Conservation (phyloP, 805 yeast genomes). For the Pichia membranifaciens region DNA sequence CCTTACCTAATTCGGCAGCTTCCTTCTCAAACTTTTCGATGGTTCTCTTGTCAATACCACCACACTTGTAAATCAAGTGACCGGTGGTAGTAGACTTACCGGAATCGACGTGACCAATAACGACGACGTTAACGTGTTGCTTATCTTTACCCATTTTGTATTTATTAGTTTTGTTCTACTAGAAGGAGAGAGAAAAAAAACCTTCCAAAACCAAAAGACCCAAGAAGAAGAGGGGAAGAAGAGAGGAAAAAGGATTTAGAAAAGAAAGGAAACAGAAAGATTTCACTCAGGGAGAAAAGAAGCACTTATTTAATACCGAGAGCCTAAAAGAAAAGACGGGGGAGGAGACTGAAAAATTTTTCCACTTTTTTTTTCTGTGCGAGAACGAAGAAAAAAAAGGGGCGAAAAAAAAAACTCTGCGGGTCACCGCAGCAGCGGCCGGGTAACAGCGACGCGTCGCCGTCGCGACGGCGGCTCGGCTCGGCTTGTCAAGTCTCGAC, state of each 20-base stretch:
- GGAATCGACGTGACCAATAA: constrained; percentile 99
- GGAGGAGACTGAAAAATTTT: background rate
- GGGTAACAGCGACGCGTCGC: constrained; percentile 1
- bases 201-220: too few relatives aligned
- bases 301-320: background rate
- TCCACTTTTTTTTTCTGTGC: background rate
- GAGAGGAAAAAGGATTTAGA: background rate
- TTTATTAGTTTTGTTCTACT: background rate
- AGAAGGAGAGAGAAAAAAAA: background rate
- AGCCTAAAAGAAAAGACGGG: background rate
- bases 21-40: constrained; percentile 97
- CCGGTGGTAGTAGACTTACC: constrained; percentile 99
- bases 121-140: constrained; percentile 99
- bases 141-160: constrained; percentile 79
- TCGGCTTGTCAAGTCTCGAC: background rate
- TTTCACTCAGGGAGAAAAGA: background rate
- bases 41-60: constrained; percentile 99
- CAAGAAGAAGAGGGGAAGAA: background rate
- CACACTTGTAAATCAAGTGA: constrained; percentile 98
- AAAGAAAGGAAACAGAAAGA: background rate
- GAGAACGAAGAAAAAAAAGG: background rate
- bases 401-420: background rate
- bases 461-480: too few relatives aligned
- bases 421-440: background rate
- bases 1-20: constrained; percentile 96